Base-by-base conservation (phyloP, 2,329 filamentous ascomycete genomes). In the Exophiala viscosa region DNA sequence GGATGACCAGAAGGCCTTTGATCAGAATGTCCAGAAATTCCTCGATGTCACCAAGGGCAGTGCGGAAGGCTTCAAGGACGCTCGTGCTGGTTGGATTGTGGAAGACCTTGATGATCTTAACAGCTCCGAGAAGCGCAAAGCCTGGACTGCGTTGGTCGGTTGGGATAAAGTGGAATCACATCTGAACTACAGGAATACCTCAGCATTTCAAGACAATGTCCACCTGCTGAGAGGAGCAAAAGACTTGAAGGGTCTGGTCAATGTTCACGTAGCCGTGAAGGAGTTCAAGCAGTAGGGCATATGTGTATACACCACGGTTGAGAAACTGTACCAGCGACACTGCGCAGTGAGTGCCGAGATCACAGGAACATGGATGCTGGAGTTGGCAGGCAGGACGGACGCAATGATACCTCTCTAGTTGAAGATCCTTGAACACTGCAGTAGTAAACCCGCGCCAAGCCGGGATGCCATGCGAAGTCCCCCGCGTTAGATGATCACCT, bases 111-210 rank as follows among this genome's bases (percentile, higher is more conserved):
- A 58, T 33, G 72, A 41, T 62, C 69, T 5, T 56, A 66, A 1
- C 40, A 69, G 2, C 59, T 58, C 32, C 38, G 63, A 41, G 62
- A 66, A 33, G 59, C 67, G 10, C 54, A 69, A 51, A 50, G 60
- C 11, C 0, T 63, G 53, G 5, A 45, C 68, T 48, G 61, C 57
- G 0, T 60, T 72, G 2, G 64, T 74, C 10, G 70, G 69, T 0
- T 74, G 72, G 72, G 60, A 67, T 0, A 72, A 67, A 32, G 57
- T 71, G 1, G 68, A 73, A 34, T 67, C 67, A 23, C 72, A 74
- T 42, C 52, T 62, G 51, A 61, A 62, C 45, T 74, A 68, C 52
- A 60, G 68, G 1, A 66, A 70, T 31, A 69, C 65, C 5, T 52
- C 67, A 7, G 54, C 57, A 0, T 73, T 73, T 35, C 69, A 70